Conservation (phyloP, 257 asterid species). For the Fraxinus anomala region DNA sequence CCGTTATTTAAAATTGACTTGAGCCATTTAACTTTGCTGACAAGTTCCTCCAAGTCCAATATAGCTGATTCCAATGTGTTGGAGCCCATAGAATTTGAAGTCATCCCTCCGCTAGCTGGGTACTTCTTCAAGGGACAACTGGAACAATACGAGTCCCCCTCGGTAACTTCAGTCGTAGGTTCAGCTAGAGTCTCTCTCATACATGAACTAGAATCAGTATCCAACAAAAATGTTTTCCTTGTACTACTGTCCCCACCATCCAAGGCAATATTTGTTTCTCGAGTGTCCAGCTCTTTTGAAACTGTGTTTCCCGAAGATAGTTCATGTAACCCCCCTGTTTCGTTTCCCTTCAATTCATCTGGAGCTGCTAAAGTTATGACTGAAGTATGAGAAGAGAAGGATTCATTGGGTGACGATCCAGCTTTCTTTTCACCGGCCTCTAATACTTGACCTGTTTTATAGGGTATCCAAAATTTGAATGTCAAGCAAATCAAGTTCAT, state of each 20-base stretch:
- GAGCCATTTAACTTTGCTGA: conserved; percentile 50
- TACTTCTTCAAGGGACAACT: conserved; percentile 9
- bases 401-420: background rate
- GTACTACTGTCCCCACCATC: conserved; percentile 3
- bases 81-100: conserved; percentile 9
- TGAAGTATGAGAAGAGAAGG: conserved; percentile 20
- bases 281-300: background rate
- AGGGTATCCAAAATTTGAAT: conserved; percentile 4
- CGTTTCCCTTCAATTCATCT: conserved; percentile 27
- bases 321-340: conserved; percentile 3
- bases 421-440: background rate
- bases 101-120: background rate
- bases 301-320: conserved; percentile 1
- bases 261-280: background rate
- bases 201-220: conserved; percentile 18
- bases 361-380: conserved; percentile 30
- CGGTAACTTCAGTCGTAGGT: conserved; percentile 12
- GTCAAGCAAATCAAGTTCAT: conserved; percentile 13
- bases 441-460: conserved; percentile 9
- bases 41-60: conserved; percentile 42
- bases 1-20: conserved; percentile 29
- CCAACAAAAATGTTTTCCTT: background rate
- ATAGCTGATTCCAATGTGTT: conserved; percentile 38
- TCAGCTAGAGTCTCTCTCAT: conserved; percentile 14
- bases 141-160: conserved; percentile 10